Conservation (phyloP, 805 yeast species). For the Metschnikowia amazonensis region DNA sequence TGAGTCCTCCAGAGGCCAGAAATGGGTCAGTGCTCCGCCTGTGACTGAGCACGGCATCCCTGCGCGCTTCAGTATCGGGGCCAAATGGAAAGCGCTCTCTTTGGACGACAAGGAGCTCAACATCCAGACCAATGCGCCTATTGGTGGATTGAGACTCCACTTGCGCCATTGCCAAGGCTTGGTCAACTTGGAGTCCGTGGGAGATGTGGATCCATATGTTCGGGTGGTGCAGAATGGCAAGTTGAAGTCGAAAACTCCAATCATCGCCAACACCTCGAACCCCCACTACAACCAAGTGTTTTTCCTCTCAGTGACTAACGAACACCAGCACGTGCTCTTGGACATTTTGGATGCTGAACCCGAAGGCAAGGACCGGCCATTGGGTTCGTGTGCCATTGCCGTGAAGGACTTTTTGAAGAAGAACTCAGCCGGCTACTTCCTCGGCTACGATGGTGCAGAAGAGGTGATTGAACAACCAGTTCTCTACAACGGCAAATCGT, state of each 20-base stretch:
- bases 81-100: slow-evolving; percentile 69
- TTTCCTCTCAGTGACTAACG: slow-evolving; percentile 59
- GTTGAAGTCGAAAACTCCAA: slow-evolving; percentile 50
- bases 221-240: slow-evolving; percentile 56
- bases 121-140: slow-evolving; percentile 49
- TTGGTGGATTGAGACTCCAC: slow-evolving; percentile 64
- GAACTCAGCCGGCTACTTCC: slow-evolving; percentile 43
- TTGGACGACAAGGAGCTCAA: slow-evolving; percentile 46
- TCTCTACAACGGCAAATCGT: slow-evolving; percentile 31
- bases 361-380: slow-evolving; percentile 56
- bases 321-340: slow-evolving; percentile 54
- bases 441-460: slow-evolving; percentile 50
- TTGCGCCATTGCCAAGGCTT: slow-evolving; percentile 51
- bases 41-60: slow-evolving; percentile 35
- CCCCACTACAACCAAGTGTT: slow-evolving; percentile 59
- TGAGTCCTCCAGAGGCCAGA: slow-evolving; percentile 47
- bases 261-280: slow-evolving; percentile 48
- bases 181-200: slow-evolving; percentile 59
- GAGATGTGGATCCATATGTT: slow-evolving; percentile 74
- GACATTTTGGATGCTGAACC: slow-evolving; percentile 66
- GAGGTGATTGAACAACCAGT: slow-evolving; percentile 45
- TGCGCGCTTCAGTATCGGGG: slow-evolving; percentile 46
- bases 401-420: slow-evolving; percentile 47
- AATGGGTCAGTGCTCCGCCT: slow-evolving; percentile 48
- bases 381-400: slow-evolving; percentile 56